phyloP scores from a whole-genome alignment of 148 eudicot genomes.

The Rhododendron vialii region DNA sequence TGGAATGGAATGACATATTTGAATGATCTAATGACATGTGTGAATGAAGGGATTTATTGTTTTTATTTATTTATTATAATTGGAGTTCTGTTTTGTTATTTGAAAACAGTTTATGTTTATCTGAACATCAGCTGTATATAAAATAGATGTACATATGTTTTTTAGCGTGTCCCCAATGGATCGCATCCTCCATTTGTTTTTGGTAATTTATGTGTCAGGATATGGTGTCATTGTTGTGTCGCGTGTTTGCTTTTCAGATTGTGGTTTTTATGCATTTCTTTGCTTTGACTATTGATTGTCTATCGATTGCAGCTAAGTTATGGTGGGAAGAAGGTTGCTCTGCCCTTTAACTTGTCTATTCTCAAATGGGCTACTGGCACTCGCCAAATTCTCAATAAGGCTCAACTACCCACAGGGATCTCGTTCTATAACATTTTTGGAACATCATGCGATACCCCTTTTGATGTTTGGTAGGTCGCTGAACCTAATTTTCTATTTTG shows the following conservation, averaged over 20 bases:
- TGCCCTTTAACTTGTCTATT: constrained; percentile 79
- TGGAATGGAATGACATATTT: background rate
- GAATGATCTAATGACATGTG: background rate
- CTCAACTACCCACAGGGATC: constrained; percentile 64
- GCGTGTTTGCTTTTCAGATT: background rate
- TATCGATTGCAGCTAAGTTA: constrained; percentile 51
- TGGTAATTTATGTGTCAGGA: background rate
- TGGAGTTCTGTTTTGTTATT: background rate
- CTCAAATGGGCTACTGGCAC: constrained; percentile 78
- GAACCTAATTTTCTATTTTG: background rate
- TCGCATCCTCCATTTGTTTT: background rate
- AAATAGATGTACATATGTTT: background rate
- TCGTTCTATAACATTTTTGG: constrained; percentile 81
- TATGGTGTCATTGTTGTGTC: background rate
- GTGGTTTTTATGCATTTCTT: background rate
- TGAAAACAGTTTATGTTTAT: background rate
- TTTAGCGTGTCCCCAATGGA: background rate
- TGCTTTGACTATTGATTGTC: constrained; percentile 1
- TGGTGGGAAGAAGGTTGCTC: constrained; percentile 58
- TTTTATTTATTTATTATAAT: background rate
- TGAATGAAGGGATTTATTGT: background rate
- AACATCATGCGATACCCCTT: constrained; percentile 83
- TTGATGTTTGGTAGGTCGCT: constrained; percentile 77
- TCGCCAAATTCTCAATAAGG: constrained; percentile 54
- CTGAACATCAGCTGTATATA: background rate